Evolutionary conservation across 371 early-diverging fungal genomes (phyloP), one percentile per base, ranked within the genome.

Genomic region (Phascolomyces articulosus): DNA sequence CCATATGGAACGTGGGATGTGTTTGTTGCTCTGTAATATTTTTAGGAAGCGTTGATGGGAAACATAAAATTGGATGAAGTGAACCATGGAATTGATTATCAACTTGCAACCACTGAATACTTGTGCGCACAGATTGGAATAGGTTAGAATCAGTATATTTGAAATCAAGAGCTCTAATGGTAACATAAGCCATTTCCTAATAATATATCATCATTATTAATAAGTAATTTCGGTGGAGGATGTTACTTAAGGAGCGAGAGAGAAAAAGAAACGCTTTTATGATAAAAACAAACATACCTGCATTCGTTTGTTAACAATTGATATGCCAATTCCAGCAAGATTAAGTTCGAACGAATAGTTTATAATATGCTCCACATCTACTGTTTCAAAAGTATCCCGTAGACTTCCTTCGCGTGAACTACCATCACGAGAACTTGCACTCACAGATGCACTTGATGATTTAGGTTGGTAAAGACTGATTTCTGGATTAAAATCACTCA

Each of bases 71-170:
- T 0, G 95, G 95, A 60, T 89, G 91, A 16, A 85, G 69, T 0
- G 90, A 82, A 6, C 87, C 88, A 49, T 86, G 85, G 4, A 93
- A 71, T 71, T 96, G 96, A 69, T 96, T 95, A 74, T 96, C 96
- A 67, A 72, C 76, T 70, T 80, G 95, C 2, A 96, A 63, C 96
- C 95, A 96, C 51, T 87, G 87, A 40, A 92, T 76, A 34, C 80
- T 73, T 44, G 90, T 74, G 49, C 83, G 78, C 7, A 89, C 57
- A 1, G 89, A 87, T 65, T 89, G 87, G 64, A 87, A 87, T 58
- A 85, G 71, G 18, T 85, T 84, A 0, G 91, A 87, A 62, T 94
- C 95, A 1, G 83, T 85, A 49, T 80, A 88, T 48, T 83, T 84
- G 58, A 95, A 69, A 56, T 77, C 80, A 20, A 95, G 66, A 3